Base-by-base conservation (phyloP, 768 basidiomycete genomes). In the Suillus placidus region DNA sequence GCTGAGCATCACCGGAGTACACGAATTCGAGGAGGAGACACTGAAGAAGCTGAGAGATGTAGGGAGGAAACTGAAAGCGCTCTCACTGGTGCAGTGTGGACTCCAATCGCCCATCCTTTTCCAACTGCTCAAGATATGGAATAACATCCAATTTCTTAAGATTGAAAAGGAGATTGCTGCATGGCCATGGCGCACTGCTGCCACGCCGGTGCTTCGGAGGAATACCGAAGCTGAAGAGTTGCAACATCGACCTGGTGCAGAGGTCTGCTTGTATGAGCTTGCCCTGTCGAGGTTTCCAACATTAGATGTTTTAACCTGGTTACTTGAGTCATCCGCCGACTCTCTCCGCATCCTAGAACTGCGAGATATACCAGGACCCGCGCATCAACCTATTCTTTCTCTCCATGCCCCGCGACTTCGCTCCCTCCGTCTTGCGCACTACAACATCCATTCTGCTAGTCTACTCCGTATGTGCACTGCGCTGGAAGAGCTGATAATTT, bases 31-130 rank as follows among this genome's bases (percentile, higher is more conserved):
- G 47, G 64, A 67, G 5, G 67, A 72, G 35, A 61, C 55, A 1
- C 74, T 81, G 10, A 60, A 68, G 47, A 69, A 71, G 8, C 70
- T 80, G n/a, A 63, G 68, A 20, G 47, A 69, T 18, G 62, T 63
- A 3, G 72, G 76, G 0, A 68, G 67, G 43, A 60, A 66, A 23
- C 70, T 82, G 58, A 74, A 78, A 30, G 76, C 80, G 0, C 68
- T 82, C 60, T 71, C 68, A 37, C 64, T 84, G 30, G 62, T 71
- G 14, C 52, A 65, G 0, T 81, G 77, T 62, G 79, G 81, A 52
- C 71, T 80, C 1, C 81, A 82, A 69, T 82, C 82, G 7, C 80
- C 81, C 18, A 71, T 83, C 26, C 67, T 83, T 6, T 84, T 80
- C 60, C 78, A 83, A 60, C 71, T 84, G 0, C 70, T 84, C 23